phyloP scores from a whole-genome alignment of 225 moss, liverwort and hornwort genomes.

The Lunularia cruciata region DNA sequence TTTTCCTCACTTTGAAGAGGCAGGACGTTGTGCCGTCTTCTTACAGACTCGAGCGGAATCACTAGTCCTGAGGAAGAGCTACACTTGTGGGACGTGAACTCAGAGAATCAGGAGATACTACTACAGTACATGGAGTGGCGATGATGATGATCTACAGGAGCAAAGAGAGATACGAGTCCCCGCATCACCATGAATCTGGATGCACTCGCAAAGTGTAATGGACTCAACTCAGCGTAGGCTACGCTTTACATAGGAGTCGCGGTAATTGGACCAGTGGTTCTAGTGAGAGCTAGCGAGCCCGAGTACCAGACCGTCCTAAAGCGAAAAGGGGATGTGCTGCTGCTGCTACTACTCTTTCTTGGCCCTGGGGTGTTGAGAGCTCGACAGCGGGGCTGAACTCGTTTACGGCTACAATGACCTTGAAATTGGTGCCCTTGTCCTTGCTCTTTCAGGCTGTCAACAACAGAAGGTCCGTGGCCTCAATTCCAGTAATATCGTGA shows the following conservation, averaged over 20 bases:
- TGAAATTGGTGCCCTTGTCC: neutral
- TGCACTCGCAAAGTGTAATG: neutral
- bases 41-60: too few species aligned
- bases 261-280: neutral
- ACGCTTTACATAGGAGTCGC: neutral
- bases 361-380: neutral
- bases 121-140: too few species aligned
- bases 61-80: too few species aligned
- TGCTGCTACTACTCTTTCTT: too few species aligned
- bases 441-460: too few species aligned
- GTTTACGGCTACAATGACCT: neutral
- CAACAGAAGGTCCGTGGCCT: too few species aligned
- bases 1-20: too few species aligned
- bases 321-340: neutral
- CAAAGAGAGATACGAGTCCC: neutral
- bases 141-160: too few species aligned
- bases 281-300: neutral
- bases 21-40: too few species aligned
- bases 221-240: neutral
- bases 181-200: neutral
- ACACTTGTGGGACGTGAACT: too few species aligned
- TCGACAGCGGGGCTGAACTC: neutral
- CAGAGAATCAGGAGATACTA: too few species aligned
- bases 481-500: neutral
- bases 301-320: neutral